Evolutionary conservation across 2,329 filamentous ascomycete genomes (phyloP), one percentile per base, ranked within the genome.

Genomic region (Colletotrichum caudatum): DNA sequence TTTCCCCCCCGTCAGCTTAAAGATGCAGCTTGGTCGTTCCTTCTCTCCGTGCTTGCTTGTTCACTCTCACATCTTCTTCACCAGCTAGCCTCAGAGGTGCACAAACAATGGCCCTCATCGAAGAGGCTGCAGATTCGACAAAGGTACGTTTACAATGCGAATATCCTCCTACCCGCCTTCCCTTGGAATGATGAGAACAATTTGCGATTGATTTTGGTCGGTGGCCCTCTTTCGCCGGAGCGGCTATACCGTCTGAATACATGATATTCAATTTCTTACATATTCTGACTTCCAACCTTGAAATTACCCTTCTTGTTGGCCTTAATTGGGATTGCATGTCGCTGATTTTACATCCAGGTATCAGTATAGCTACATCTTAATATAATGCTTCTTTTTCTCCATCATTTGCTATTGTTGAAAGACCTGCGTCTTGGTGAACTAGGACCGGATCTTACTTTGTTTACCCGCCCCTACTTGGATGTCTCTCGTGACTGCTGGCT

Each of bases 211-310:
- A 98, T 92, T 89, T 87, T 85, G 82, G 83, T 83, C 86, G 90
- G 90, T 95, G 94, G 94, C 88, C 85, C 93, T 90, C 94, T 92
- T 81, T 84, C 92, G 94, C 95, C 94, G 90, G 94, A 90, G 93
- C 88, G 86, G 92, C 91, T 88, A 92, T 91, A 94, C 91, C 92
- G 87, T 84, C 80, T 84, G 85, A 88, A 85, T 81, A 89, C 82
- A 86, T 97, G 94, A 97, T 93, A 97, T 93, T 94, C 84, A 91
- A 80, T 90, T 41, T 95, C 94, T 97, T 97, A 97, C 94, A 97
- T 97, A 97, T 97, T 94, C 94, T 97, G 94, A 97, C 74, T 82
- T 77, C 79, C 78, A 66, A 69, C 64, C 58, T 50, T 62, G 61
- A 66, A 50, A 60, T 44, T 64, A 71, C 23, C 39, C 44, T 14